Percentiles rank a stretch among this genome's conserved stretches.
Evolutionary conservation across 2,329 filamentous ascomycete species (phyloP).

Genomic region (Diplodia scrobiculata): DNA sequence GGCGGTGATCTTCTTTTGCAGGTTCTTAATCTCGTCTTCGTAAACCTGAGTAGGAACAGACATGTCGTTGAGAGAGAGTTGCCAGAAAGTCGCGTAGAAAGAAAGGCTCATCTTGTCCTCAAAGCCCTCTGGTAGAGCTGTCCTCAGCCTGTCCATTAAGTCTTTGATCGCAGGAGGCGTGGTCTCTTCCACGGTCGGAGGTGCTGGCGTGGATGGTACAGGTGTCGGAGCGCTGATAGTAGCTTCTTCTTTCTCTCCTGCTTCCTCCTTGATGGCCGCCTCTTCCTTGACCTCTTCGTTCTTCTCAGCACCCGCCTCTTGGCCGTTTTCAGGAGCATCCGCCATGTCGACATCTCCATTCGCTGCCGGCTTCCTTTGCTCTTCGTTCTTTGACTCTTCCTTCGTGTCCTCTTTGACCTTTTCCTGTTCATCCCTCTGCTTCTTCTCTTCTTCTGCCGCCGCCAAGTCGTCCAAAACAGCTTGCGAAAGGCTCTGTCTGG

Average conservation of each 20-base stretch:
- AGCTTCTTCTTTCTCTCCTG: slow-evolving; percentile 34
- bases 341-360: slow-evolving; percentile 63
- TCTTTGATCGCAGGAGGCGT: slow-evolving; percentile 73
- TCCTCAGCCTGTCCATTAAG: slow-evolving; percentile 69
- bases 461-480: slow-evolving; percentile 42
- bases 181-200: slow-evolving; percentile 29
- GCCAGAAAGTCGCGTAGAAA: slow-evolving; percentile 92
- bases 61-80: slow-evolving; percentile 79
- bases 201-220: slow-evolving; percentile 5
- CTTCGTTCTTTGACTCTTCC: slow-evolving; percentile 33
- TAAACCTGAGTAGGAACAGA: slow-evolving; percentile 77
- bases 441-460: slow-evolving; percentile 36
- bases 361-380: slow-evolving; percentile 31
- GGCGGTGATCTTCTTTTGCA: slow-evolving; percentile 63
- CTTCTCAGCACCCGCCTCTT: slow-evolving; percentile 35
- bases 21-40: slow-evolving; percentile 65
- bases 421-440: slow-evolving; percentile 33
- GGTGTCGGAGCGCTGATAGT: slow-evolving; percentile 31
- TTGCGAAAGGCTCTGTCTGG: slow-evolving; percentile 47
- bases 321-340: slow-evolving; percentile 36
- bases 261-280: slow-evolving; percentile 36
- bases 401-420: slow-evolving; percentile 33
- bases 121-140: slow-evolving; percentile 62
- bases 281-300: slow-evolving; percentile 32
- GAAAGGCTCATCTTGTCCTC: slow-evolving; percentile 73